phyloP scores from a whole-genome alignment of 1,284 basidiomycete species.

The Tetrapyrgos nigripes region DNA sequence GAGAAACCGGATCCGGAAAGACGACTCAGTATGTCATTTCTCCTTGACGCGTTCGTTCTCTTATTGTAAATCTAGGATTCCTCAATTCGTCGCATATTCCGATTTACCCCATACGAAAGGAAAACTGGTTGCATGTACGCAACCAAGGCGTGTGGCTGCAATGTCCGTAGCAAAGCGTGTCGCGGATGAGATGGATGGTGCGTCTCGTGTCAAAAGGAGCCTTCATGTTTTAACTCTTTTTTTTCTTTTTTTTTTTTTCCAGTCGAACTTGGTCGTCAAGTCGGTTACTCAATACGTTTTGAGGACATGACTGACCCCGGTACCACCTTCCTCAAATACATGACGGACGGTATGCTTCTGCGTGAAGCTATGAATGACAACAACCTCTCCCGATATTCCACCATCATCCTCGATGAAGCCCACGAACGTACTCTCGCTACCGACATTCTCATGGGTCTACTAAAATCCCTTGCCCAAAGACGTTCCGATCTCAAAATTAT shows the following conservation, averaged over 20 bases:
- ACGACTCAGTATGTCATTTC: conserved; percentile 86
- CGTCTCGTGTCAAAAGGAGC: conserved; percentile 35
- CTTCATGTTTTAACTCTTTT: not conserved
- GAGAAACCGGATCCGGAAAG: conserved; percentile 98
- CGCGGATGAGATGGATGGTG: conserved; percentile 97
- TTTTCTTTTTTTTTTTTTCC: conserved; percentile 2
- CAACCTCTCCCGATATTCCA: conserved; percentile 88
- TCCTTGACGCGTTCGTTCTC: conserved; percentile 22
- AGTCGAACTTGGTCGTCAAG: conserved; percentile 93
- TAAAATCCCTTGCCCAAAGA: conserved; percentile 78
- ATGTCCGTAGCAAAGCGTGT: conserved; percentile 99
- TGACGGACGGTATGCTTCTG: conserved; percentile 99
- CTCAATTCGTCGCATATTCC: conserved; percentile 94
- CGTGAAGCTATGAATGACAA: conserved; percentile 99
- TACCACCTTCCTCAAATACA: conserved; percentile 95
- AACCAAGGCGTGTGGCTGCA: conserved; percentile 95
- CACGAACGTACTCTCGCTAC: conserved; percentile 98
- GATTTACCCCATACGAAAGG: conserved; percentile 90
- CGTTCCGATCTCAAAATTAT: conserved; percentile 95
- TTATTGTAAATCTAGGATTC: conserved; percentile 65
- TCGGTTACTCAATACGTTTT: conserved; percentile 99
- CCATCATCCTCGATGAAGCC: conserved; percentile 98
- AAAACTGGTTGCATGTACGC: conserved; percentile 96
- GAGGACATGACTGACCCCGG: conserved; percentile 96
- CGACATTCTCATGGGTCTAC: conserved; percentile 97